These are phyloP conservation scores for Xanthoconium purpureum DNA, from an alignment of 768 basidiomycete genomes.

Conservation along the genomic window DNA sequence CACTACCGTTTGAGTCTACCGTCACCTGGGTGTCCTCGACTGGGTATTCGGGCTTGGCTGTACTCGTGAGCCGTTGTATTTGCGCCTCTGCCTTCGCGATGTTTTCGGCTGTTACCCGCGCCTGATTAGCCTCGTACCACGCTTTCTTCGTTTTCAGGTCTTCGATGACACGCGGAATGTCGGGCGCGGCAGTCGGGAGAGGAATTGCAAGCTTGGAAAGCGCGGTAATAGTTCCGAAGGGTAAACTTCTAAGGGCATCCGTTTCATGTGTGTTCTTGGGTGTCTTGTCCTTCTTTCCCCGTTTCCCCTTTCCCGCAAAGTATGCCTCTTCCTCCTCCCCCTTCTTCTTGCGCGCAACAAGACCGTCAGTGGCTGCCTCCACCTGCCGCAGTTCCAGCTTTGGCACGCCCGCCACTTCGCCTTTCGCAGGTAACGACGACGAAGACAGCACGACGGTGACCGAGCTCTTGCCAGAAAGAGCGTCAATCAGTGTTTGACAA, in stretches of 20 bases:
- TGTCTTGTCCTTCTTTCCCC: conserved; percentile 54
- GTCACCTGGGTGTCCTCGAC: conserved; percentile 27
- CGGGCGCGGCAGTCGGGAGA: conserved; percentile 71
- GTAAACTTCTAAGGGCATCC: conserved; percentile 54
- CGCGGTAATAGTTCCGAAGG: conserved; percentile 82
- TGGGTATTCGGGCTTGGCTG: conserved; percentile 37
- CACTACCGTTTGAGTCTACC: conserved; percentile 38
- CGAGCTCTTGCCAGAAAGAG: conserved; percentile 65
- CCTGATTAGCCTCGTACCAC: conserved; percentile 94
- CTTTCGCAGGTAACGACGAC: conserved; percentile 38
- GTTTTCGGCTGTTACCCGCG: conserved; percentile 72
- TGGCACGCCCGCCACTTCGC: conserved; percentile 59
- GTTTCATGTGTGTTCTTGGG: conserved; percentile 41
- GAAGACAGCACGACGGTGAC: conserved; percentile 44
- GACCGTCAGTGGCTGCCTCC: conserved; percentile 61
- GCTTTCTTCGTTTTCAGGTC: conserved; percentile 92
- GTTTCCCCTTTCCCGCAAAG: conserved; percentile 70
- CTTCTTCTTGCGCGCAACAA: conserved; percentile 88
- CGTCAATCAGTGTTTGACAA: conserved; percentile 89
- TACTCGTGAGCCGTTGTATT: conserved; percentile 56
- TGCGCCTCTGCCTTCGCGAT: conserved; percentile 76
- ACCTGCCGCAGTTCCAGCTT: conserved; percentile 86
- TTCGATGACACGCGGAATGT: conserved; percentile 81
- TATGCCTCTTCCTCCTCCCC: conserved; percentile 79
- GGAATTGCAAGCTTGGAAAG: conserved; percentile 87